Evolutionary conservation across 345 rosid genomes (phyloP).

Genomic region (Corymbia maculata): DNA sequence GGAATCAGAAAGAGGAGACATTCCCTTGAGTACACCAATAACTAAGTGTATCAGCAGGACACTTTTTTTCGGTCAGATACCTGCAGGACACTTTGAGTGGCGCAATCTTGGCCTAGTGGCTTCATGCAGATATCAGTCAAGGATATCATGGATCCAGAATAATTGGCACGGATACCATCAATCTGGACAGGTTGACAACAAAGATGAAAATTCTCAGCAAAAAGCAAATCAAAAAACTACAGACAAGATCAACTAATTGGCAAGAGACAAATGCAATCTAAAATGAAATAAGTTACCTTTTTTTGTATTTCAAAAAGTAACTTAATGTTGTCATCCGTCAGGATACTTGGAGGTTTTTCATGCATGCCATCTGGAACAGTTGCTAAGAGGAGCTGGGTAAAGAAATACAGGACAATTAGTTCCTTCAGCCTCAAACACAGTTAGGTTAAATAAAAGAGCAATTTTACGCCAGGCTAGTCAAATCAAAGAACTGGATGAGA

Average conservation of each 20-base stretch:
- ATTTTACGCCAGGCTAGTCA: neutral
- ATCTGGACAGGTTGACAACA: constrained; percentile 31
- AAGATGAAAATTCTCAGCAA: neutral
- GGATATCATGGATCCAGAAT: constrained; percentile 73
- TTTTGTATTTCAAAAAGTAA: constrained; percentile 88
- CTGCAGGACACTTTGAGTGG: constrained; percentile 92
- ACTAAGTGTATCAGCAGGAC: constrained; percentile 57
- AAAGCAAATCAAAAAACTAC: neutral
- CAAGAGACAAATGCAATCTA: neutral
- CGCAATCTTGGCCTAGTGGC: constrained; percentile 92
- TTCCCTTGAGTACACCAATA: neutral
- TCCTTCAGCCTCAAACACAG: neutral
- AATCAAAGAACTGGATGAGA: neutral
- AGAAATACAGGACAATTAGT: neutral
- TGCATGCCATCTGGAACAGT: constrained; percentile 46
- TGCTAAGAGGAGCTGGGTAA: constrained; percentile 69
- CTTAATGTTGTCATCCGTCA: constrained; percentile 81
- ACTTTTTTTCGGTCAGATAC: constrained; percentile 36
- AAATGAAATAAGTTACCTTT: constrained; percentile 41
- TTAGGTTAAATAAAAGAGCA: neutral
- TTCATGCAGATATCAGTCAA: constrained; percentile 92
- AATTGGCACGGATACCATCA: constrained; percentile 75
- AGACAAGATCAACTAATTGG: neutral
- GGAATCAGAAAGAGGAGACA: neutral
- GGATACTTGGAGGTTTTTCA: constrained; percentile 53